Conservation (phyloP, 2,329 filamentous ascomycete genomes). For the Microascus cirrosus region DNA sequence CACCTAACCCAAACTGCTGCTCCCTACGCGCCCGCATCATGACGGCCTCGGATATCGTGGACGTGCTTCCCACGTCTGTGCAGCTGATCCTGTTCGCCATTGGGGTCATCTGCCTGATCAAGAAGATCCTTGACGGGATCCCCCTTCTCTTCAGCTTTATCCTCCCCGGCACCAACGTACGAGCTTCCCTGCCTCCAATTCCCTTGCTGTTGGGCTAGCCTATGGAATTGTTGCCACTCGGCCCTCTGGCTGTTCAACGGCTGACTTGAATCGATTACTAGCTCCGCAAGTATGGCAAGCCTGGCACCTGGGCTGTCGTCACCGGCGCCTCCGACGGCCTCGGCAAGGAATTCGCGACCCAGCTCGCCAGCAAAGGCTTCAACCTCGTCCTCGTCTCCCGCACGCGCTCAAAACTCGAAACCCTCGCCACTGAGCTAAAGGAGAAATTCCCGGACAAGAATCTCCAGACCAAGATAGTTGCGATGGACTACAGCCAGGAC, state of each 20-base stretch:
- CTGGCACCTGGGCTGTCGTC: conserved; percentile 87
- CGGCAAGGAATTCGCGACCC: conserved; percentile 88
- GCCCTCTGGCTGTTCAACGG: neutral
- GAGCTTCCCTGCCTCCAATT: conserved; percentile 12
- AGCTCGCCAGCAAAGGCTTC: conserved; percentile 85
- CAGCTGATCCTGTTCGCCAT: neutral
- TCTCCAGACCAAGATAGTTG: conserved; percentile 64
- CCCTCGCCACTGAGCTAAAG: conserved; percentile 65
- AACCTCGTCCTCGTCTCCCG: conserved; percentile 92
- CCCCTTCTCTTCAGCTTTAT: conserved; percentile 18
- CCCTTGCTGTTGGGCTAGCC: neutral
- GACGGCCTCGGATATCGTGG: neutral
- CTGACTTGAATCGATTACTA: conserved; percentile 20
- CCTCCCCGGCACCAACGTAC: conserved; percentile 50
- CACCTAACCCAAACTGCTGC: neutral
- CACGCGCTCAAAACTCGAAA: conserved; percentile 81
- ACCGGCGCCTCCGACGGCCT: conserved; percentile 95
- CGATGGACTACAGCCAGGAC: conserved; percentile 87
- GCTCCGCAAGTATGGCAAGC: conserved; percentile 83
- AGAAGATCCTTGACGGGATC: neutral
- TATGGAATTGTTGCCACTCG: neutral
- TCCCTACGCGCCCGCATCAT: neutral
- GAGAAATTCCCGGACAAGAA: conserved; percentile 49
- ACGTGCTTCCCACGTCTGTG: neutral
- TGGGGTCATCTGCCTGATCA: neutral